A percentile compares a stretch with the other conserved stretches of the same genome.
Conservation (phyloP, 2,329 filamentous ascomycete species). For the Penicillium nordicum region DNA sequence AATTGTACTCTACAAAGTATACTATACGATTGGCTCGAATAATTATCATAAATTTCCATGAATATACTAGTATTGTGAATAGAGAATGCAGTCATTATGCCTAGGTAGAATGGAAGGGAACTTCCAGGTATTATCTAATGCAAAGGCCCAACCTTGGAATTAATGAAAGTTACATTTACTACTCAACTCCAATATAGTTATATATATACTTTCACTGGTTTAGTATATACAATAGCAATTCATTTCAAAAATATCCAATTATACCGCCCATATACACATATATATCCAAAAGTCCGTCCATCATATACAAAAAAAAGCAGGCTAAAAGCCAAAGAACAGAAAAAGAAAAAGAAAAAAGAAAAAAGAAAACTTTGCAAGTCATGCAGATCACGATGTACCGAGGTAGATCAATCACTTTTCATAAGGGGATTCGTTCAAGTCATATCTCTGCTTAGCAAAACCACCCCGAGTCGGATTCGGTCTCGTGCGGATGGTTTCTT, state of each 20-base stretch:
- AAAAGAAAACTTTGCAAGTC: conserved; percentile 4
- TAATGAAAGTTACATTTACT: neutral
- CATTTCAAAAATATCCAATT: neutral
- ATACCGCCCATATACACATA: neutral
- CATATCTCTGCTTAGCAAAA: conserved; percentile 26
- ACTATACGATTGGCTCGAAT: neutral
- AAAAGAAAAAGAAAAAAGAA: neutral
- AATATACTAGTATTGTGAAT: too few species aligned
- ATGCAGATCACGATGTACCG: neutral
- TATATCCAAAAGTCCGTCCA: neutral
- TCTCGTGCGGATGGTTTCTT: neutral
- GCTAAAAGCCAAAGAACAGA: neutral
- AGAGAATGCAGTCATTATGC: neutral
- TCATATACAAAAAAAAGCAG: conserved; percentile 1
- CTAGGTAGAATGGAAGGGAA: neutral
- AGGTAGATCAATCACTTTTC: conserved; percentile 23
- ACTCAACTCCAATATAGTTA: neutral
- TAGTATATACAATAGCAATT: neutral
- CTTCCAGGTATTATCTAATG: neutral
- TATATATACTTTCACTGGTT: neutral
- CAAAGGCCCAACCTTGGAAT: neutral
- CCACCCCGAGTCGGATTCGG: conserved; percentile 11
- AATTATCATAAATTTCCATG: neutral
- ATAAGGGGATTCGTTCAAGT: conserved; percentile 30
- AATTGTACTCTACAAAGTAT: neutral